phyloP scores from a whole-genome alignment of 139 green algal genomes.

The Ettlia oleoabundans region DNA sequence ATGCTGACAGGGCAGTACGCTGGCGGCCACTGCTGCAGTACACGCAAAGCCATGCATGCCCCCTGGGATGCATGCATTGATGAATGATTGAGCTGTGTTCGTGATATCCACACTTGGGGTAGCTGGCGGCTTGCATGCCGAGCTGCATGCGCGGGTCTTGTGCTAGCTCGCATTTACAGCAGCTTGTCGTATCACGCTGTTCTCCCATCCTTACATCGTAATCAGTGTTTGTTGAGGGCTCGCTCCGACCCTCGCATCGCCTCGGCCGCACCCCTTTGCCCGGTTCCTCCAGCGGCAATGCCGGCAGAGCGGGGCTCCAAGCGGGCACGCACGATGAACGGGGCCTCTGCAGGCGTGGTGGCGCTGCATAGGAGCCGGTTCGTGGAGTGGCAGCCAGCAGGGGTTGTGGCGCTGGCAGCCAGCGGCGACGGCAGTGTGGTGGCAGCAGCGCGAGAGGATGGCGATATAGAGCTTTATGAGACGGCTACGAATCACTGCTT shows the following conservation, averaged over 20 bases:
- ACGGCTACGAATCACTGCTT: constrained; percentile 56
- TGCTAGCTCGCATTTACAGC: no score
- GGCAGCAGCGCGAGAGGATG: constrained; percentile 79
- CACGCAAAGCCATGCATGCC: no score
- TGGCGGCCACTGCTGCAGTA: no score
- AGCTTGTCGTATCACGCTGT: no score
- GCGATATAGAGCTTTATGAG: constrained; percentile 89
- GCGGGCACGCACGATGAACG: neutral
- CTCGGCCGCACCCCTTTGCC: no score
- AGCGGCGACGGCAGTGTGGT: constrained; percentile 73
- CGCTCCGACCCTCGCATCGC: no score
- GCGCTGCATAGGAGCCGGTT: constrained; percentile 79
- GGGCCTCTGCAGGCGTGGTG: constrained; percentile 45
- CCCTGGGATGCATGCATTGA: constrained; percentile 23
- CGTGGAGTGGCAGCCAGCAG: constrained; percentile 78
- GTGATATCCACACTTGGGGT: neutral
- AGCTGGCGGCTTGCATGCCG: no score
- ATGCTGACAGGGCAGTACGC: no score
- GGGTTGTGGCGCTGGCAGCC: constrained; percentile 73
- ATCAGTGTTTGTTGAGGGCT: no score
- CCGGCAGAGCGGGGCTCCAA: neutral
- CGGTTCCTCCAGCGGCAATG: neutral
- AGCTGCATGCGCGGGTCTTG: no score
- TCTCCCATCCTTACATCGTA: no score
- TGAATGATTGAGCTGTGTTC: neutral